Evolutionary conservation across 345 rosid species (phyloP).

Genomic region (Eucalyptus erythrocorys): DNA sequence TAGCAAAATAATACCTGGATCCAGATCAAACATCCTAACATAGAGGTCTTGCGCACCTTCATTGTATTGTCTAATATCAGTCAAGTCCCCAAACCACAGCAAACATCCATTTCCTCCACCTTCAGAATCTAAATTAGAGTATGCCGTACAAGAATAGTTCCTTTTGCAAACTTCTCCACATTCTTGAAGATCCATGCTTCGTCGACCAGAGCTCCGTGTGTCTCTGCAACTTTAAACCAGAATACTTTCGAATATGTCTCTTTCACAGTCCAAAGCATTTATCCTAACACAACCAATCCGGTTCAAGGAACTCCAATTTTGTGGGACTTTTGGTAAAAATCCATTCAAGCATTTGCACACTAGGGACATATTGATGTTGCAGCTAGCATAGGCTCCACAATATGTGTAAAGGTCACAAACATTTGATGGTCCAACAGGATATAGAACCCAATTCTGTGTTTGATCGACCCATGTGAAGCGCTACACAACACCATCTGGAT

Average conservation of each 20-base stretch:
- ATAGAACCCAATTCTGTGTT: constrained; percentile 9
- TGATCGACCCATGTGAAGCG: constrained; percentile 23
- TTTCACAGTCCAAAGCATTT: constrained; percentile 10
- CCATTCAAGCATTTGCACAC: constrained; percentile 24
- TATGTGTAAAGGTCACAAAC: constrained; percentile 15
- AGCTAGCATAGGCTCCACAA: background rate
- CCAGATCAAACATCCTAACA: background rate
- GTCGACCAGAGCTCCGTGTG: constrained; percentile 4
- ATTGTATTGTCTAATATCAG: constrained; percentile 19
- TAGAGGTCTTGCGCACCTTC: background rate
- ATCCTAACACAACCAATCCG: constrained; percentile 30
- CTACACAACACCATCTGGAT: constrained; percentile 7
- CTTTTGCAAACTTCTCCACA: constrained; percentile 14
- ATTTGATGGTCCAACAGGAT: constrained; percentile 15
- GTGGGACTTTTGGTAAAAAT: constrained; percentile 9
- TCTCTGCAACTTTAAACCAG: constrained; percentile 31
- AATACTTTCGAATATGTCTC: constrained; percentile 16
- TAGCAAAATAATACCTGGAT: background rate
- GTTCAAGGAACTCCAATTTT: constrained; percentile 8
- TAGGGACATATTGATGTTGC: constrained; percentile 9
- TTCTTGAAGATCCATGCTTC: constrained; percentile 4
- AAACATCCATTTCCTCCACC: constrained; percentile 32
- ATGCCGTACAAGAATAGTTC: constrained; percentile 44
- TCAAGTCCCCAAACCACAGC: constrained; percentile 23
- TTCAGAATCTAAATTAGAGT: constrained; percentile 11